A percentile compares a stretch with the other conserved stretches of the same genome.
Conservation (phyloP, 2,329 filamentous ascomycete genomes). For the Rasamsonia emersonii region DNA sequence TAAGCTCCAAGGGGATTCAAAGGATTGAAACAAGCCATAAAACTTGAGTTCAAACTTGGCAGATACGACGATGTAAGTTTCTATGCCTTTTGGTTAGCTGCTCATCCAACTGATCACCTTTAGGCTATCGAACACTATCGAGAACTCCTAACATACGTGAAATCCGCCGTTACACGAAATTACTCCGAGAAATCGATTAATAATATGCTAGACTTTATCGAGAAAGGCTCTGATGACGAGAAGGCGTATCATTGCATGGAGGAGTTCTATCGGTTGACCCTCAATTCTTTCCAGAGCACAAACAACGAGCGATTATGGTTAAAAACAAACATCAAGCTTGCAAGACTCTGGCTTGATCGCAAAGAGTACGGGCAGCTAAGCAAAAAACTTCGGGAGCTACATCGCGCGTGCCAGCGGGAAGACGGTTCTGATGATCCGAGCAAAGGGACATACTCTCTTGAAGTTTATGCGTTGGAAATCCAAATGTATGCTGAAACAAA, state of each 20-base stretch:
- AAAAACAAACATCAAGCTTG: slow-evolving; percentile 96
- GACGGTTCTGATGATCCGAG: slow-evolving; percentile 77
- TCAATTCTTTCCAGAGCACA: slow-evolving; percentile 90
- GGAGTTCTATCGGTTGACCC: slow-evolving; percentile 85
- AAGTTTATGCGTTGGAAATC: slow-evolving; percentile 94
- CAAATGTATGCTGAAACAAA: slow-evolving; percentile 96
- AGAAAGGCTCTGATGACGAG: slow-evolving; percentile 72
- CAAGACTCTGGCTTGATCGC: slow-evolving; percentile 80
- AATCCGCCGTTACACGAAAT: slow-evolving; percentile 91
- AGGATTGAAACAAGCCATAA: slow-evolving; percentile 94
- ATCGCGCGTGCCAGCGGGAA: slow-evolving; percentile 76
- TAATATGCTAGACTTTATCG: slow-evolving; percentile 96
- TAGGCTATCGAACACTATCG: slow-evolving; percentile 87
- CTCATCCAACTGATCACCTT: slow-evolving; percentile 13
- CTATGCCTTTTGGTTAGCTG: slow-evolving; percentile 1
- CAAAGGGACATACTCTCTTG: slow-evolving; percentile 92
- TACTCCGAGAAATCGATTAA: slow-evolving; percentile 99
- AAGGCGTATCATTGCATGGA: slow-evolving; percentile 78
- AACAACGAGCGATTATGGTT: slow-evolving; percentile 97
- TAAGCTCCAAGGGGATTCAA: slow-evolving; percentile 66
- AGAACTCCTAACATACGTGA: slow-evolving; percentile 94
- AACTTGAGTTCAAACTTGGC: slow-evolving; percentile 89
- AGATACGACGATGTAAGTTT: slow-evolving; percentile 65
- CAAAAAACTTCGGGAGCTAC: slow-evolving; percentile 79
- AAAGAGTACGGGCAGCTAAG: slow-evolving; percentile 76